Percentiles rank a stretch among this genome's conserved stretches.
Evolutionary conservation across 2,329 filamentous ascomycete species (phyloP).

Genomic region (Lasiodiplodia hormozganensis): DNA sequence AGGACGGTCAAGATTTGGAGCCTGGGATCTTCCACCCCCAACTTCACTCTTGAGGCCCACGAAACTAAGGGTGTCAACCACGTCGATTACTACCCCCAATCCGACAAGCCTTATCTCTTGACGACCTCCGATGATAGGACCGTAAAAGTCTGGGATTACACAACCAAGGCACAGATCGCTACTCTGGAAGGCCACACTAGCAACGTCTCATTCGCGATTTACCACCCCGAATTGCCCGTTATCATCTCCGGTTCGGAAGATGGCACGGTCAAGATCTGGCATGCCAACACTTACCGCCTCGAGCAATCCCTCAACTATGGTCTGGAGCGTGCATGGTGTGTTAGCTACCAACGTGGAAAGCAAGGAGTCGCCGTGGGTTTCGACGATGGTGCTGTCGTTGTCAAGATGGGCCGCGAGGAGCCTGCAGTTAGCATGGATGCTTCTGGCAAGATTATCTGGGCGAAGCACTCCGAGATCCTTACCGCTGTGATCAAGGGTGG

Average conservation of each 20-base stretch:
- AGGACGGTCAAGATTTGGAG: slow-evolving; percentile 98
- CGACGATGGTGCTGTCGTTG: slow-evolving; percentile 95
- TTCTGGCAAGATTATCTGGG: slow-evolving; percentile 96
- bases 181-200: slow-evolving; percentile 96
- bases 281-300: slow-evolving; percentile 94
- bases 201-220: slow-evolving; percentile 97
- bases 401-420: slow-evolving; percentile 97
- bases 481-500: slow-evolving; percentile 94
- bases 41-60: slow-evolving; percentile 96
- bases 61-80: slow-evolving; percentile 98
- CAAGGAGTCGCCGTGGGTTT: slow-evolving; percentile 96
- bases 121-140: slow-evolving; percentile 97
- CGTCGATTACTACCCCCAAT: slow-evolving; percentile 82
- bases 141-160: slow-evolving; percentile 99
- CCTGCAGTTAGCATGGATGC: slow-evolving; percentile 97
- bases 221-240: slow-evolving; percentile 94
- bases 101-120: slow-evolving; percentile 82
- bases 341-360: slow-evolving; percentile 91
- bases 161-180: slow-evolving; percentile 94
- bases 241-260: slow-evolving; percentile 99
- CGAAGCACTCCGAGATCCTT: slow-evolving; percentile 91
- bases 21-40: slow-evolving; percentile 88
- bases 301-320: slow-evolving; percentile 97
- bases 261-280: slow-evolving; percentile 97
- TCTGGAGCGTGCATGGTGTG: slow-evolving; percentile 95